Evolutionary conservation across 768 basidiomycete genomes (phyloP), one percentile per base, ranked within the genome.

Genomic region (Xanthoconium stramineum): DNA sequence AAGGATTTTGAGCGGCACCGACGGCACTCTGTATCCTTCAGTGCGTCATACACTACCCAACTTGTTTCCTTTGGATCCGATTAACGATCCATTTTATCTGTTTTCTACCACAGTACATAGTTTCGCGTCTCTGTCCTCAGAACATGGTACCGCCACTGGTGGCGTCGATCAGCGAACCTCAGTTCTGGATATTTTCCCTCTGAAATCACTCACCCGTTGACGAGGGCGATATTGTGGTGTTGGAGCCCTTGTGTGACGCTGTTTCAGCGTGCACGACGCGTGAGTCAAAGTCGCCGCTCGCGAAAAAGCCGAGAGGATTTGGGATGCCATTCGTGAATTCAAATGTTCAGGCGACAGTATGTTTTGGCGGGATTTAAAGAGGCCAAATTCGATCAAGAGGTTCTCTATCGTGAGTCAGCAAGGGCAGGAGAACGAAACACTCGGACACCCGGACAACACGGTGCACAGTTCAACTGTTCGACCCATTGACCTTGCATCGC

Each of bases 131-230:
- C 33, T n/a, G 2, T 3, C 46, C 36, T 24, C 24, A 48, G 29
- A 48, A 55, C 19, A 55, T 42, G 32, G 54, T 55, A 6, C 54
- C 54, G 14, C 49, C 91, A 57, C 89, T 91, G 57, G 85, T 80
- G 54, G 93, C 91, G 57, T 91, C 90, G 63, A 93, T 89, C 2
- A 91, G 91, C 0, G 91, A 92, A 1, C 93, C 93, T 7, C 89
- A 24, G 24, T 24, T 24, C 24, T 24, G 24, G 24, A 24, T 2
- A 24, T 24, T 24, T 24, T 24, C 24, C 24, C 24, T 24, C 24
- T 24, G 24, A 24, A 24, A 24, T 24, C 24, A 24, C 24, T 24
- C 24, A 24, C 24, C 85, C 0, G 82, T 85, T 39, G 78, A 75
- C 0, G 86, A 4, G 88, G 68, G 1, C 75, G 73, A 48, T 91